A percentile compares a stretch with the other conserved stretches of the same genome.
phyloP scores from a whole-genome alignment of 768 basidiomycete genomes.

The Collybiopsis luxurians region DNA sequence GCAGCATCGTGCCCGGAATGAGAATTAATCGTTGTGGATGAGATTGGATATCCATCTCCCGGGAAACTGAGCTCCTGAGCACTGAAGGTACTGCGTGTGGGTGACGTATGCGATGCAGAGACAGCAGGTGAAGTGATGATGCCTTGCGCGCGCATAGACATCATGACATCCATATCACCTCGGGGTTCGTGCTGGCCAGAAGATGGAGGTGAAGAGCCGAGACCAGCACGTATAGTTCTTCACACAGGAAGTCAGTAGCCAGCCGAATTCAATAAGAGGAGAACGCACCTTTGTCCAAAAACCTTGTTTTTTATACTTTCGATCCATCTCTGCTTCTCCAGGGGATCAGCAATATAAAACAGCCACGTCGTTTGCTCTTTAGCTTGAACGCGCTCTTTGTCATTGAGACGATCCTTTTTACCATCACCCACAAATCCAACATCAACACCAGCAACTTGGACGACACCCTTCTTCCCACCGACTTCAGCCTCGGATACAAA shows the following conservation, averaged over 20 bases:
- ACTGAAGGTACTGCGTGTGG: constrained; percentile 20
- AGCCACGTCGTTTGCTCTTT: constrained; percentile 64
- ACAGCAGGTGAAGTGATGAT: constrained; percentile 29
- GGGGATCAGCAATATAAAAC: constrained; percentile 58
- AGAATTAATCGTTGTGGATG: constrained; percentile 31
- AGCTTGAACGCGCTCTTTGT: constrained; percentile 31
- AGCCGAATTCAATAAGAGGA: background rate
- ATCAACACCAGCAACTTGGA: constrained; percentile 68
- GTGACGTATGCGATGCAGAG: constrained; percentile 11
- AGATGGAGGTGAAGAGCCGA: constrained; percentile 34
- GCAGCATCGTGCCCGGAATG: constrained; percentile 31
- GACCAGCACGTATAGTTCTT: constrained; percentile 69
- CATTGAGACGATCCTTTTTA: constrained; percentile 36
- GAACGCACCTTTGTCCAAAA: constrained; percentile 60
- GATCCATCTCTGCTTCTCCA: constrained; percentile 76
- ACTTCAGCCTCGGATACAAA: constrained; percentile 59
- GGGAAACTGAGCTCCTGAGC: constrained; percentile 12
- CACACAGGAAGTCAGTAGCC: constrained; percentile 3
- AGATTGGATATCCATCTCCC: constrained; percentile 22
- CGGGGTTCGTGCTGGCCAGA: constrained; percentile 54
- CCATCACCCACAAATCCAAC: constrained; percentile 45
- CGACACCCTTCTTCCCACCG: constrained; percentile 47
- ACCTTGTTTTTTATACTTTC: constrained; percentile 69
- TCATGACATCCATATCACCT: constrained; percentile 82
- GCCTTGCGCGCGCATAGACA: constrained; percentile 75